Base-by-base conservation (phyloP, 108 stramenopile species). In the Pseudonitzschia pungens region DNA sequence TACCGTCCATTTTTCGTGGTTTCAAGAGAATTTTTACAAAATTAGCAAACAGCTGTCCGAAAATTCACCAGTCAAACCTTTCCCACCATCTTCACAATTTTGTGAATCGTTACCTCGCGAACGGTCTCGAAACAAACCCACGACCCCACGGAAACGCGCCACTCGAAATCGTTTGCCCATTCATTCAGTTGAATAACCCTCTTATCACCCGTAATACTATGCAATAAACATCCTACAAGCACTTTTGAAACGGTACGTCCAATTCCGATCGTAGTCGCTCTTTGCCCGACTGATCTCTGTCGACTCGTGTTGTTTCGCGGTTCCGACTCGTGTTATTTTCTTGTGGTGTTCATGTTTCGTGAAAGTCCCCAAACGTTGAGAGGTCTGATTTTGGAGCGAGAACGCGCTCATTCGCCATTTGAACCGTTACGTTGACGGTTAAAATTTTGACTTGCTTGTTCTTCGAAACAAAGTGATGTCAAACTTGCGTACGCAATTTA, bases 1-100 rank as follows among this genome's bases (percentile, higher is more conserved):
- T 51, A n/a, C n/a, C 50, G 2, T 16, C n/a, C 50, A 4, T 7
- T 55, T 55, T 55, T 55, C 26, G 54, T 55, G 21, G 16, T 10
- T 26, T 55, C 22, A 55, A 2, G 54, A 18, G n/a, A 55, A 55
- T 20, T 24, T 55, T 55, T 55, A 3, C 54, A 55, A 55, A 55
- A 55, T 55, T 55, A 26, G 45, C 45, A 48, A 48, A 55, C 54
- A 55, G 54, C 54, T 55, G 54, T 55, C 26, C 54, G 22, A 22
- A 55, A 55, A 55, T 16, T 53, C 18, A 21, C 52, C 5, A 5
- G 16, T 20, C 52, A 8, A 9, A 43, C 9, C 42, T n/a, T n/a
- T 48, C 14, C 45, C 45, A 36, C 2, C 21, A 55, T 9, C 1
- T 55, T 24, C 54, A 55, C 54, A 55, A 55, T 55, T 55, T 55